Evolutionary conservation across 2,329 filamentous ascomycete genomes (phyloP).

Genomic region (Botrytis elliptica): DNA sequence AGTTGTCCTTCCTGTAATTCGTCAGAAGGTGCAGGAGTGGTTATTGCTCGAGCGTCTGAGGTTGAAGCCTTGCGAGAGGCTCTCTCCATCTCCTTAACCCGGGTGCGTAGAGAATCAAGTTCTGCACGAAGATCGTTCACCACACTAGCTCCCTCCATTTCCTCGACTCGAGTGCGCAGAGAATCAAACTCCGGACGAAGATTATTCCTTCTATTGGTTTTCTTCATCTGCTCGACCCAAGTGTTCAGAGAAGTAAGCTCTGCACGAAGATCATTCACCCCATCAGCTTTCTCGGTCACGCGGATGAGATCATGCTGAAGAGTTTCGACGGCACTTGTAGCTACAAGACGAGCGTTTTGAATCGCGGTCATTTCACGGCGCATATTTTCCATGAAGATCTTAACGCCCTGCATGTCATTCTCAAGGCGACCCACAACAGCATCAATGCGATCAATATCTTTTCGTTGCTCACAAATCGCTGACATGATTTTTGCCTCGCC

Average conservation of each 20-base stretch:
- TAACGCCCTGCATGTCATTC: constrained; percentile 35
- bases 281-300: constrained; percentile 30
- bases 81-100: constrained; percentile 22
- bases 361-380: constrained; percentile 28
- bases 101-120: too few relatives aligned
- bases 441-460: constrained; percentile 38
- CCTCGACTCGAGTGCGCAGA: too few relatives aligned
- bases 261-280: constrained; percentile 30
- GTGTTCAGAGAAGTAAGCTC: constrained; percentile 10
- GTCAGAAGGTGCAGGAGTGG: constrained; percentile 4
- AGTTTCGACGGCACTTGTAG: neutral
- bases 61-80: constrained; percentile 1
- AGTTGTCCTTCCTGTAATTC: neutral
- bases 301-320: constrained; percentile 22
- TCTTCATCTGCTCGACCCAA: too few relatives aligned
- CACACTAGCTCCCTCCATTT: constrained; percentile 23
- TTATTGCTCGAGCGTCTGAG: neutral
- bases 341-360: neutral
- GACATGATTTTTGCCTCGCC: neutral
- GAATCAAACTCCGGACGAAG: too few relatives aligned
- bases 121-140: too few relatives aligned
- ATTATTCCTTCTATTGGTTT: too few relatives aligned
- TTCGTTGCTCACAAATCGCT: constrained; percentile 27
- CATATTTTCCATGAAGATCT: constrained; percentile 36
- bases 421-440: constrained; percentile 34